These are phyloP conservation scores for Acacia acuminata DNA, from an alignment of 306 rosid species.

Conservation along the genomic window DNA sequence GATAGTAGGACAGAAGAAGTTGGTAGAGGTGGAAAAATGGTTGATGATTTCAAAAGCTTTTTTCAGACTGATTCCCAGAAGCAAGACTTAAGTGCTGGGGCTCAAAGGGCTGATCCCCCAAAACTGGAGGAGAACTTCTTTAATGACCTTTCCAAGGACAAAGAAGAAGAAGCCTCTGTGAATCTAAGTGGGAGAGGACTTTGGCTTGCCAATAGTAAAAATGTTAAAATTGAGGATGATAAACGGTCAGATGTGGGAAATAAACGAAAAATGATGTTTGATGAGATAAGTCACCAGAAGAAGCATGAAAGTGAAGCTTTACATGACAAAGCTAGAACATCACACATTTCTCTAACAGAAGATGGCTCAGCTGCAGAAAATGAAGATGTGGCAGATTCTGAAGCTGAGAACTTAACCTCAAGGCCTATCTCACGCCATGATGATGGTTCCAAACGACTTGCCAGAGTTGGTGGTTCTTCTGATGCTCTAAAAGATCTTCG, in stretches of 20 bases:
- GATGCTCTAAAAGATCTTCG: slow-evolving; percentile 63
- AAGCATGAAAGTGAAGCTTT: slow-evolving; percentile 73
- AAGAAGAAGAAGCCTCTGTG: slow-evolving; percentile 59
- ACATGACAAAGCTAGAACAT: slow-evolving; percentile 69
- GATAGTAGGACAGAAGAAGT: slow-evolving; percentile 64
- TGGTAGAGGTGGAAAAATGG: slow-evolving; percentile 71
- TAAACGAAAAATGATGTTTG: slow-evolving; percentile 68
- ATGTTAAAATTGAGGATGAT: slow-evolving; percentile 67
- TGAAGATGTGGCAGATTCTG: slow-evolving; percentile 96
- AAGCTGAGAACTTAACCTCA: slow-evolving; percentile 79
- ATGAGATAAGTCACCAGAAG: slow-evolving; percentile 63
- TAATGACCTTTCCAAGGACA: slow-evolving; percentile 76
- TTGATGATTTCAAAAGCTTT: slow-evolving; percentile 77
- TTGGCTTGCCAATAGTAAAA: slow-evolving; percentile 55
- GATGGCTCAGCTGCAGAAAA: slow-evolving; percentile 93
- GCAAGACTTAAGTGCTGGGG: slow-evolving; percentile 59
- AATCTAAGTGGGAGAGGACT: slow-evolving; percentile 72
- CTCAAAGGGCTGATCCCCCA: slow-evolving; percentile 55
- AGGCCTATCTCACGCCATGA: slow-evolving; percentile 54
- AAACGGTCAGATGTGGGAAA: slow-evolving; percentile 55
- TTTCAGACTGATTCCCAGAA: slow-evolving; percentile 65
- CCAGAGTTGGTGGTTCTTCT: slow-evolving; percentile 57
- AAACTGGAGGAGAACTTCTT: slow-evolving; percentile 84
- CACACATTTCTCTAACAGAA: slow-evolving; percentile 72
- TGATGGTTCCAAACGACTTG: slow-evolving; percentile 62